Evolutionary conservation across 208 protist species (phyloP), one percentile per base, ranked within the genome.

Genomic region (Strigomonas culicis): DNA sequence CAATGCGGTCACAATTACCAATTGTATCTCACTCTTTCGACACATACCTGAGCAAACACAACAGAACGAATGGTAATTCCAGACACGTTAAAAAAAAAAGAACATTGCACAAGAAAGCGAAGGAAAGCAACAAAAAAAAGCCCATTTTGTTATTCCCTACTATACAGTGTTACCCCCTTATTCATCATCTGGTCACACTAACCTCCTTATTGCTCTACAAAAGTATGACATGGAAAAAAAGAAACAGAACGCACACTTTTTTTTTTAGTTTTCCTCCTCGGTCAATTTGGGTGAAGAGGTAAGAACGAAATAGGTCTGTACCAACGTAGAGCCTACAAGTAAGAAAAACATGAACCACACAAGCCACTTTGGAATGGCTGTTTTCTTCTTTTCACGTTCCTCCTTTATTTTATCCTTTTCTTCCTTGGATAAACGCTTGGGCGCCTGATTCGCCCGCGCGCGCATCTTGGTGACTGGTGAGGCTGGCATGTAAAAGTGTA

Each of bases 271-370:
- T 55, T 27, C 36, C 55, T 73, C 86, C 43, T 75, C 69, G 21
- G 30, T 73, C 80, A 90, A 84, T 41, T 76, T 87, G 8, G 88
- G 88, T 0, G 85, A 89, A 13, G 69, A 69, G 1, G 75, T 49
- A 25, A 92, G 69, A 19, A 75, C 75, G 56, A 90, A 88, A 67
- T 91, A 93, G 8, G 93, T 70, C 43, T 93, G 81, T 13, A 93
- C 80, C 24, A 93, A 19, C 11, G 75, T 69, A 1, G 82, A 89
- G 21, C 86, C 86, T 13, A 93, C 24, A 31, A 95, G 73, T 46
- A 92, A 58, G 39, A 83, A 78, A 6, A 84, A n/a, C 75, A 95
- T 80, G 39, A 75, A 69, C 52, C 73, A 77, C 19, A 82, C 58
- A 4, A 93, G 59, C 77, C 75, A 88, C 62, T 44, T 59, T 10